Conservation (phyloP, 345 rosid species). For the Eucalyptus urophylla region DNA sequence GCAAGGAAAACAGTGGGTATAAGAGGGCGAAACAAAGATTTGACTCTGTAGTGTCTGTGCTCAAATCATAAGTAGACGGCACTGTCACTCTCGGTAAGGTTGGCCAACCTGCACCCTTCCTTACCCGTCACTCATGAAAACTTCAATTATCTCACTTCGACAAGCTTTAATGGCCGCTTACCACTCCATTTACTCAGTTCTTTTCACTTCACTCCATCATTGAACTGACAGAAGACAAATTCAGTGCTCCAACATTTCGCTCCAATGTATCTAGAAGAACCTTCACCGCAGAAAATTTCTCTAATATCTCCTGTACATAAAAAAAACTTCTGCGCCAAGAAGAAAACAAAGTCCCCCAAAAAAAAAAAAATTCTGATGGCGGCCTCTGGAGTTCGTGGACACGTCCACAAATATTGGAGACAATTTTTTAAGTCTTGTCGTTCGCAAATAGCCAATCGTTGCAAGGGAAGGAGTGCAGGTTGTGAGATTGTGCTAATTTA, state of each 20-base stretch:
- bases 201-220: background rate
- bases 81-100: background rate
- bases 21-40: background rate
- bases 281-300: background rate
- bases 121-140: background rate
- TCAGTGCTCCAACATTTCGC: background rate
- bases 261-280: background rate
- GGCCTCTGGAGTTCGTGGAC: background rate
- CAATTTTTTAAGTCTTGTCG: background rate
- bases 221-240: background rate
- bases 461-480: background rate
- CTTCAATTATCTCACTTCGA: background rate
- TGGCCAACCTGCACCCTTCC: background rate
- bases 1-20: background rate
- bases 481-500: background rate
- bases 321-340: background rate
- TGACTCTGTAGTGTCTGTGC: background rate
- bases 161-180: background rate
- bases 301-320: background rate
- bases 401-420: background rate
- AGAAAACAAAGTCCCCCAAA: background rate
- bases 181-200: background rate
- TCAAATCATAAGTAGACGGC: background rate
- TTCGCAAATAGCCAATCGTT: background rate
- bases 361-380: background rate